Evolutionary conservation across 192 early-diverging fungal species (phyloP), one percentile per base, ranked within the genome.

Genomic region (Coemansia sp.): DNA sequence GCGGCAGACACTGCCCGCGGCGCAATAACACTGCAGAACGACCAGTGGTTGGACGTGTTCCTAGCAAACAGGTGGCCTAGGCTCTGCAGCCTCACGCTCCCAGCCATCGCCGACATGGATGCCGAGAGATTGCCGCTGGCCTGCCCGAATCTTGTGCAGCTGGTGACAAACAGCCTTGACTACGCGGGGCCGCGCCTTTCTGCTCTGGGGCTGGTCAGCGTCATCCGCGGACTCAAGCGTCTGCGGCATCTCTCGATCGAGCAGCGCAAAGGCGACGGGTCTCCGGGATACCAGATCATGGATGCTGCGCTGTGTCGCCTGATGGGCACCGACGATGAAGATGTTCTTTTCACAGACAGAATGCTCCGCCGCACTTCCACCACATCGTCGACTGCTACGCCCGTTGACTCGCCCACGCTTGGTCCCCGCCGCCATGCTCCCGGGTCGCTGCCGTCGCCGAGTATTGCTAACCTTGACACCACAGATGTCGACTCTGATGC

Each of bases 81-180:
- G 15, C 65, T 82, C 67, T 70, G 65, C 43, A 22, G 45, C 8
- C 68, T 82, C 21, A 62, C 71, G 36, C 62, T 82, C 49, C 79
- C 79, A 15, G 79, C 79, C n/a, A 52, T 82, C 3, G 57, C 64
- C 43, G 79, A 82, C 52, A 11, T 36, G 22, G 79, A 82, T n/a
- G 71, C 74, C 0, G 52, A 41, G 13, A 41, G 13, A 11, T 65
- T 82, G 48, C 18, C 65, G 21, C 22, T 16, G 5, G 74, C 79
- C 1, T 82, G 79, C 42, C 79, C 74, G 13, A 32, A 11, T 18
- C 67, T 82, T 26, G 43, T 45, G 32, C 79, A 71, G 32, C 74
- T 82, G n/a, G 47, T 61, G 11, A 82, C 79, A 5, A 55, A 67
- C 61, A 82, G 79, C 59, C 74, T 82, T 41, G 79, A 82, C 74